These are phyloP conservation scores for Barnettozyma sp. DNA, from an alignment of 805 yeast genomes.

Conservation along the genomic window DNA sequence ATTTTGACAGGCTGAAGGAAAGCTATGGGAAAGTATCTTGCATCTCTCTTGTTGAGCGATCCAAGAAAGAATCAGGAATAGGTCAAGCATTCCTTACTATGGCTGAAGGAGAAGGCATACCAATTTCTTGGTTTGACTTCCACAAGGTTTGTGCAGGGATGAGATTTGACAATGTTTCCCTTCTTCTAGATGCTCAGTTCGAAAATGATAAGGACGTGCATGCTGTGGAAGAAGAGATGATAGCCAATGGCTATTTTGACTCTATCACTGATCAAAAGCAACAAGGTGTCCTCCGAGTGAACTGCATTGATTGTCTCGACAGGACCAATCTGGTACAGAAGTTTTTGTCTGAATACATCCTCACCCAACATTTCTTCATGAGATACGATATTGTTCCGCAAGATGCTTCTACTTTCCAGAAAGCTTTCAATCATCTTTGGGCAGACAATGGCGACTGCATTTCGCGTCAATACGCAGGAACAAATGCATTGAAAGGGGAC, in stretches of 20 bases:
- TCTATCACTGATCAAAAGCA: slow-evolving; percentile 28
- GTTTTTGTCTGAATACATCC: slow-evolving; percentile 26
- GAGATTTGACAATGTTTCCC: slow-evolving; percentile 32
- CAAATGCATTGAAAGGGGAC: slow-evolving; percentile 48
- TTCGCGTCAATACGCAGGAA: slow-evolving; percentile 54
- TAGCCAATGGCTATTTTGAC: slow-evolving; percentile 29
- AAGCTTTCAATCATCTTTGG: slow-evolving; percentile 38
- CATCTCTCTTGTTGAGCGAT: slow-evolving; percentile 34
- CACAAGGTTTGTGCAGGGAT: slow-evolving; percentile 43
- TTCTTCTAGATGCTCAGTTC: slow-evolving; percentile 25
- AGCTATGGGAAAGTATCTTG: slow-evolving; percentile 26
- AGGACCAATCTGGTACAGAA: slow-evolving; percentile 50
- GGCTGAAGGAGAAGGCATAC: slow-evolving; percentile 29
- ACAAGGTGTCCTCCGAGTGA: slow-evolving; percentile 49
- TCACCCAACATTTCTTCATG: slow-evolving; percentile 23
- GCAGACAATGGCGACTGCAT: slow-evolving; percentile 67
- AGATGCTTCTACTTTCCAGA: slow-evolving; percentile 15
- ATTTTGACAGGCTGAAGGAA: slow-evolving; percentile 25
- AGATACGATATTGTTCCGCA: slow-evolving; percentile 12
- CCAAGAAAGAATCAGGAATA: slow-evolving; percentile 28
- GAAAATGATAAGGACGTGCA: slow-evolving; percentile 8
- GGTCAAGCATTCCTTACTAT: slow-evolving; percentile 36
- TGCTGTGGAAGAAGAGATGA: slow-evolving; percentile 16
- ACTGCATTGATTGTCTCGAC: slow-evolving; percentile 61
- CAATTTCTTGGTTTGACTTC: slow-evolving; percentile 56